These are phyloP conservation scores for Ampelocalamus luodianensis DNA, from an alignment of 176 grass and related monocot species.

Conservation along the genomic window DNA sequence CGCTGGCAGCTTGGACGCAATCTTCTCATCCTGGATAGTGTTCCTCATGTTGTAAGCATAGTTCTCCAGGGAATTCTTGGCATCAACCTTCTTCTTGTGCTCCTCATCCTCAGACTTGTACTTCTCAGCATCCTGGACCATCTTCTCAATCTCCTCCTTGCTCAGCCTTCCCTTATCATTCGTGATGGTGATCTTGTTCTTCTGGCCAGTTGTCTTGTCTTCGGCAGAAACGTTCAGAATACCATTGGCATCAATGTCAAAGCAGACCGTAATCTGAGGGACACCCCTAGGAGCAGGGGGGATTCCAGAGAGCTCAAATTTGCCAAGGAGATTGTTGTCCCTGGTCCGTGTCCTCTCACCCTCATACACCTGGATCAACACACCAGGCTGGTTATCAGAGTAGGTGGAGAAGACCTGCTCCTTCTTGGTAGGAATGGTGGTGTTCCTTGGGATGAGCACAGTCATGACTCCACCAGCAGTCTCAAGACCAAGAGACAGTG, in stretches of 20 bases:
- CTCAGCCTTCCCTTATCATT: slow-evolving; percentile 63
- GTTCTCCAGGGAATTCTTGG: slow-evolving; percentile 60
- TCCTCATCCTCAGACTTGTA: slow-evolving; percentile 64
- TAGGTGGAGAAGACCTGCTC: slow-evolving; percentile 72
- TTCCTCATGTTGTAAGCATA: slow-evolving; percentile 69
- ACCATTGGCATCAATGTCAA: slow-evolving; percentile 64
- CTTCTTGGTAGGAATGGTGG: slow-evolving; percentile 64
- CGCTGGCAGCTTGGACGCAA: slow-evolving; percentile 41
- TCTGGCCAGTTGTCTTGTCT: slow-evolving; percentile 65
- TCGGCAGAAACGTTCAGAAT: slow-evolving; percentile 58
- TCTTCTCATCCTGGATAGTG: slow-evolving; percentile 67
- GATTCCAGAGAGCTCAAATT: slow-evolving; percentile 64
- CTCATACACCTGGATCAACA: slow-evolving; percentile 65
- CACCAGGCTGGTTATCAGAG: slow-evolving; percentile 62
- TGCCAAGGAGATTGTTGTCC: slow-evolving; percentile 68
- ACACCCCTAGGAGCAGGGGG: slow-evolving; percentile 62
- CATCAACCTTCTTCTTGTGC: slow-evolving; percentile 63
- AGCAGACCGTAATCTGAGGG: slow-evolving; percentile 62
- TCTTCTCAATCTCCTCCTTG: slow-evolving; percentile 69
- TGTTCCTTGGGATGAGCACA: slow-evolving; percentile 63
- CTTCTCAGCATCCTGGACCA: slow-evolving; percentile 58
- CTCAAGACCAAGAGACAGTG: slow-evolving; percentile 67
- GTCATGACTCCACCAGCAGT: slow-evolving; percentile 63
- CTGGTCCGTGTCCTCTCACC: slow-evolving; percentile 58
- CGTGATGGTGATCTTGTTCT: slow-evolving; percentile 67